A percentile compares a stretch with the other conserved stretches of the same genome.
These are phyloP conservation scores for Neurospora crassa DNA, from an alignment of 2,329 filamentous ascomycete genomes.

Conservation along the genomic window DNA sequence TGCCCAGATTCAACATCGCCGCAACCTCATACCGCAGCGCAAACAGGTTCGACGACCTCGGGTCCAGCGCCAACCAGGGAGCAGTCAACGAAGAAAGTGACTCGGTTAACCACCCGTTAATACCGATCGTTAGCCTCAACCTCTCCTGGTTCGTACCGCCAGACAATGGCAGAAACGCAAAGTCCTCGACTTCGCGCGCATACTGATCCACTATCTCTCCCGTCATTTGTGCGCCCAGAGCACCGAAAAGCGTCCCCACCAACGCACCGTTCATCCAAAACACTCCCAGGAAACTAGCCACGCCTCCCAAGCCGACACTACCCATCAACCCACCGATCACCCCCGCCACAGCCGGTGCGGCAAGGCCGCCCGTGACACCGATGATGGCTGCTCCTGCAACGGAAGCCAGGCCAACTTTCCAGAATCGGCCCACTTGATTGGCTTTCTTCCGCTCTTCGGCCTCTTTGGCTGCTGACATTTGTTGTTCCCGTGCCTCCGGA, in stretches of 20 bases:
- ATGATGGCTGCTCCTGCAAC: constrained; percentile 83
- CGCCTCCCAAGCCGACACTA: constrained; percentile 73
- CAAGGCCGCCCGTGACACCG: constrained; percentile 86
- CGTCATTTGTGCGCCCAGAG: constrained; percentile 71
- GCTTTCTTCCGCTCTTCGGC: constrained; percentile 63
- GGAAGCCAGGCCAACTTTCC: constrained; percentile 85
- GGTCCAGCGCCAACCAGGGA: constrained; percentile 65
- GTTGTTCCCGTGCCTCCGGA: constrained; percentile 25
- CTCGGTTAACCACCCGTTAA: constrained; percentile 61
- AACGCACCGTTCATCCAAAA: constrained; percentile 79
- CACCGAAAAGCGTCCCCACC: constrained; percentile 80
- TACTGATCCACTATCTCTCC: constrained; percentile 84
- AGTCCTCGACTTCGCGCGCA: constrained; percentile 77
- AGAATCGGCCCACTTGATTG: constrained; percentile 61
- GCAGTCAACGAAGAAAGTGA: constrained; percentile 56
- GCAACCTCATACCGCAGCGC: constrained; percentile 77
- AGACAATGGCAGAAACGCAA: constrained; percentile 62
- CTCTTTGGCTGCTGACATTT: constrained; percentile 67
- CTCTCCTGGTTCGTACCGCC: constrained; percentile 18
- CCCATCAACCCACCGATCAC: constrained; percentile 79
- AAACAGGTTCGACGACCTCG: constrained; percentile 66
- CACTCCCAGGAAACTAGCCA: constrained; percentile 76
- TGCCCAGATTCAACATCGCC: constrained; percentile 65
- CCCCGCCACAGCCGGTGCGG: constrained; percentile 78
- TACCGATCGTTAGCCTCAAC: constrained; percentile 72